phyloP scores from a whole-genome alignment of 1,284 basidiomycete species.

The Melampsora medusae region DNA sequence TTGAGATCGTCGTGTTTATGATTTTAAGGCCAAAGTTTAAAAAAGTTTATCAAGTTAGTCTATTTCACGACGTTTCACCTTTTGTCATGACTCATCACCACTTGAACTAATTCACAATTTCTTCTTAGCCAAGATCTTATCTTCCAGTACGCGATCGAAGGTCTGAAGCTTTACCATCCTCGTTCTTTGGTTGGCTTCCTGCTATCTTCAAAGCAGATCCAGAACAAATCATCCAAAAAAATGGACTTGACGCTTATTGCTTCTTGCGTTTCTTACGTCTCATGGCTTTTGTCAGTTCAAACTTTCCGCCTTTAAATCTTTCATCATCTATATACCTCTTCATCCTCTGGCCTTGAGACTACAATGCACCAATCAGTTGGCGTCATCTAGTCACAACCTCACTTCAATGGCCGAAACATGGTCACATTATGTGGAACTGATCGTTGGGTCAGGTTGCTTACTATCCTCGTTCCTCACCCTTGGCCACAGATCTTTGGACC shows the following conservation, averaged over 20 bases:
- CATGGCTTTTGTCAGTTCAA: conserved; percentile 60
- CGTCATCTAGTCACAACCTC: conserved; percentile 52
- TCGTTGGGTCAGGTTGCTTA: too few species aligned
- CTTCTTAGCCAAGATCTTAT: conserved; percentile 29
- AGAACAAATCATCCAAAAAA: conserved; percentile 58
- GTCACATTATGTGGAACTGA: not conserved
- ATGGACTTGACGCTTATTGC: conserved; percentile 91
- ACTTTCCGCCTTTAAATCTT: not conserved
- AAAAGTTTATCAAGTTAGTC: conserved; percentile 56
- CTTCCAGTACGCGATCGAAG: conserved; percentile 47
- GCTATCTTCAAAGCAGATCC: conserved; percentile 53
- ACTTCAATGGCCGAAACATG: not conserved
- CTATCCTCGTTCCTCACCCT: conserved; percentile 65
- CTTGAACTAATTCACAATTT: not conserved
- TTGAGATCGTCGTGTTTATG: conserved; percentile 54
- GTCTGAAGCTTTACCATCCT: conserved; percentile 52
- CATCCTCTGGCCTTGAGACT: not conserved
- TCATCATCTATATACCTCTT: not conserved
- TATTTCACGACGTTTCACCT: conserved; percentile 46
- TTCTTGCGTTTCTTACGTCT: conserved; percentile 80
- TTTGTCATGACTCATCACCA: conserved; percentile 1
- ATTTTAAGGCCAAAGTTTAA: conserved; percentile 54
- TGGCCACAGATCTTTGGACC: conserved; percentile 59
- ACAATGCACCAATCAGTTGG: conserved; percentile 58
- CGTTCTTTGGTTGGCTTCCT: conserved; percentile 56